Conservation (phyloP, 306 rosid genomes). For the Mimosa bimucronata region DNA sequence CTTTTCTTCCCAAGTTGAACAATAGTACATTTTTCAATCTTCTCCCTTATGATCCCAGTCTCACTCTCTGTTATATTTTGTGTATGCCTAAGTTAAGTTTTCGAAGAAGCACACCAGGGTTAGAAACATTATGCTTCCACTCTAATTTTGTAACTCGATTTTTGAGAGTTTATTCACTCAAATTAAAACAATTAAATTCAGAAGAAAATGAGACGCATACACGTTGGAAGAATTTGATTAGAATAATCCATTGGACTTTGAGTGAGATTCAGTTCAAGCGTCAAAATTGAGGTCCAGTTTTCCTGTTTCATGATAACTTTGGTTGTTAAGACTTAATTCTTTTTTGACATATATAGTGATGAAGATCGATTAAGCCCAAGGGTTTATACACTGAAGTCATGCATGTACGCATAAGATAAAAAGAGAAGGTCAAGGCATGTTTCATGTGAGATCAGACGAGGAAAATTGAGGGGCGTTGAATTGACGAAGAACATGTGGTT, state of each 20-base stretch:
- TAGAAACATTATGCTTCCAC: too few relatives aligned
- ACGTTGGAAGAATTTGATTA: not conserved
- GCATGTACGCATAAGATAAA: not conserved
- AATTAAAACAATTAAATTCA: too few relatives aligned
- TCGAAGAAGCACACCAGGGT: too few relatives aligned
- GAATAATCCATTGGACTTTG: not conserved
- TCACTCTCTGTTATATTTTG: too few relatives aligned
- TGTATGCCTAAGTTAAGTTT: too few relatives aligned
- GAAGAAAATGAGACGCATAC: not conserved
- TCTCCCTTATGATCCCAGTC: too few relatives aligned
- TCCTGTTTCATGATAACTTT: not conserved
- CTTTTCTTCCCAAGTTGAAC: not conserved
- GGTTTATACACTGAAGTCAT: not conserved
- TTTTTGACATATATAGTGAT: not conserved
- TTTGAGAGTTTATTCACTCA: too few relatives aligned
- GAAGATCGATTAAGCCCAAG: not conserved
- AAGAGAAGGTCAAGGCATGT: not conserved
- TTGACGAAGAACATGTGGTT: not conserved
- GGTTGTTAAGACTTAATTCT: not conserved
- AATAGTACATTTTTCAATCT: not conserved
- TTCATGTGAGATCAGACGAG: not conserved
- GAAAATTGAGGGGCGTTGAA: not conserved
- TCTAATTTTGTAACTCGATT: too few relatives aligned
- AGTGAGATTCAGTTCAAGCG: not conserved
- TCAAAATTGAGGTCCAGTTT: not conserved